Evolutionary conservation across 768 basidiomycete species (phyloP), one percentile per base, ranked within the genome.

Genomic region (Steccherinum ochraceum): DNA sequence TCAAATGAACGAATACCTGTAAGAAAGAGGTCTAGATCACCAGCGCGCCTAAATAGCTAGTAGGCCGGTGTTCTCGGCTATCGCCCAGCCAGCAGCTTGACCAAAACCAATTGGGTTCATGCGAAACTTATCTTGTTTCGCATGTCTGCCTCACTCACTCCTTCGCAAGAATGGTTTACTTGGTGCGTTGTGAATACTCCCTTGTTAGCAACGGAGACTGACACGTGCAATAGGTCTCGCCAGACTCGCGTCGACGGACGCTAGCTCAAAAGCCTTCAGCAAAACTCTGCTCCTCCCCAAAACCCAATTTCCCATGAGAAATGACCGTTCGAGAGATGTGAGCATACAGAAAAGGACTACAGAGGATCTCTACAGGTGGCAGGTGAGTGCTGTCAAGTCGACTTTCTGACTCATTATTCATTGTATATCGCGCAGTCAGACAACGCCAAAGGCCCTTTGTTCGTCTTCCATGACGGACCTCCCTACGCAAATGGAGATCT

Each of bases 401-500:
- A 11, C 35, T n/a, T 11, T 39, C n/a, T 11, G n/a, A 11, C 35
- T n/a, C 11, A 39, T 11, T 11, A 39, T n/a, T 11, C 35, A n/a
- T 11, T 39, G n/a, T 39, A 11, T 11, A n/a, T 39, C 11, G 35
- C 21, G 16, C 61, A 94, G 91, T 78, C 74, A 69, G 70, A 81
- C 54, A 81, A 88, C 59, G 78, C 73, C 12, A 70, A 76, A 26
- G 79, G 88, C 2, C 79, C 83, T 1, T 62, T 82, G 24, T 98
- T 93, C 60, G 84, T 96, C 12, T 72, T 94, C 47, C 93, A 95
- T 57, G 95, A 99, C 65, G 96, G 95, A 0, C 95, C 95, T 25
- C 96, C 96, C 0, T 98, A 98, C 61, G 95, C 95, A 1, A 99
- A 99, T 63, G 96, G 96, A 0, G 80, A 90, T 64, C 71, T 99